These are phyloP conservation scores for Vigna unguiculata DNA, from an alignment of 306 rosid species.

Conservation along the genomic window DNA sequence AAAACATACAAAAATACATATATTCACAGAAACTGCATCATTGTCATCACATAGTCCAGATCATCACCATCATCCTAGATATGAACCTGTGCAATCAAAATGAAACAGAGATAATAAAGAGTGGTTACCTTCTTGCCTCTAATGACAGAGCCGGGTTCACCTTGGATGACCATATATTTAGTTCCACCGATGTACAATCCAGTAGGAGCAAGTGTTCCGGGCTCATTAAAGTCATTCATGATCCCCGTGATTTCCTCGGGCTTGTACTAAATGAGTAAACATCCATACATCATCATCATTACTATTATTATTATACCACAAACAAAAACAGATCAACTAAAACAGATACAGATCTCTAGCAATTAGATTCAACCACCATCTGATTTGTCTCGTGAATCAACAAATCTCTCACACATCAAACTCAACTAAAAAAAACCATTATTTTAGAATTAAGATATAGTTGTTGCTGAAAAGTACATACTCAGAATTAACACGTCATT, in stretches of 20 bases:
- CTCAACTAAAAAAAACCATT: background rate
- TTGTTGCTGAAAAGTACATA: background rate
- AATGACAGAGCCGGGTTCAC: conserved; percentile 80
- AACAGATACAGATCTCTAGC: conserved; percentile 37
- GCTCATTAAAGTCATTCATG: conserved; percentile 69
- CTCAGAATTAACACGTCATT: background rate
- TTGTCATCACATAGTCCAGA: background rate
- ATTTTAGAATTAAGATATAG: background rate
- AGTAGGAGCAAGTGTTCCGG: conserved; percentile 90
- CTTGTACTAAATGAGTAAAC: conserved; percentile 57
- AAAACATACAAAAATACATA: background rate
- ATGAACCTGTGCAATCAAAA: conserved; percentile 1
- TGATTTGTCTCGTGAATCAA: background rate
- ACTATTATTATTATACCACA: background rate
- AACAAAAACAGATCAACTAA: conserved; percentile 31
- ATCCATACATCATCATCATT: background rate
- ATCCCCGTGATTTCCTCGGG: conserved; percentile 72
- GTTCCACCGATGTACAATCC: conserved; percentile 82
- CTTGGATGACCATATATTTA: conserved; percentile 93
- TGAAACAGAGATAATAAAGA: background rate
- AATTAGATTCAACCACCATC: conserved; percentile 7
- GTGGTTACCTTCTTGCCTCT: conserved; percentile 85
- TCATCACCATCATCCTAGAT: background rate
- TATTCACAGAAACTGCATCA: background rate
- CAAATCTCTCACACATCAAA: background rate